Base-by-base conservation (phyloP, 495 filamentous ascomycete species). In the Penicillium crystallinum region DNA sequence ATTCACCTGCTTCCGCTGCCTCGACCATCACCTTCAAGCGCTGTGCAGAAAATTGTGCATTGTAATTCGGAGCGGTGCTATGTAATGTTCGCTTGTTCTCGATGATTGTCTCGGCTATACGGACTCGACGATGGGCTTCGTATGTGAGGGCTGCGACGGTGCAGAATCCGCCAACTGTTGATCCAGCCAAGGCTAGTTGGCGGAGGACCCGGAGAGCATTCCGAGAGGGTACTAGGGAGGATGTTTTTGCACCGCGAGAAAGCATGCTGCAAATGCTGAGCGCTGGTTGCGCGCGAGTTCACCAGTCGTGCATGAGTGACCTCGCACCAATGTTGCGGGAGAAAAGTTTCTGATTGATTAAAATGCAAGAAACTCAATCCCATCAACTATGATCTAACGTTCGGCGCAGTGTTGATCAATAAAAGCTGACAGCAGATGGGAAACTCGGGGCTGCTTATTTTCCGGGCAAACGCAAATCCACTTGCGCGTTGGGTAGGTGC, bases 201-300 rank as follows among this genome's bases (percentile, higher is more conserved):
- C 74, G 72, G 22, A 77, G 69, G 3, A 70, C 68, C 38, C 72
- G 71, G 27, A 77, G 66, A 25, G 71, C 72, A 64, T 75, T 75
- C 45, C 68, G 73, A 34, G 74, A 76, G 25, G 74, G 74, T 19
- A 75, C 62, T 47, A 63, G 57, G 10, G 72, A 59, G 34, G 63
- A 55, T 38, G 58, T 52, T 35, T 60, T 60, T 27, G 62, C 54
- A 50, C 68, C 56, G 52, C 64, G 68, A 37, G 65, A 31, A 54
- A 69, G 60, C 71, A 74, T 74, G 52, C 49, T 58, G 46, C 19
- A 39, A 42, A 40, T 52, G 58, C 54, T 63, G 62, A 56, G 60
- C 66, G 65, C 70, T 33, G 55, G 55, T 43, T 55, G 54, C 59
- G 62, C 52, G 59, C 54, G 43, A 38, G 21, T 14, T 61, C 44